These are phyloP conservation scores for Dispira simplex DNA, from an alignment of 192 early-diverging fungal species.

Conservation along the genomic window DNA sequence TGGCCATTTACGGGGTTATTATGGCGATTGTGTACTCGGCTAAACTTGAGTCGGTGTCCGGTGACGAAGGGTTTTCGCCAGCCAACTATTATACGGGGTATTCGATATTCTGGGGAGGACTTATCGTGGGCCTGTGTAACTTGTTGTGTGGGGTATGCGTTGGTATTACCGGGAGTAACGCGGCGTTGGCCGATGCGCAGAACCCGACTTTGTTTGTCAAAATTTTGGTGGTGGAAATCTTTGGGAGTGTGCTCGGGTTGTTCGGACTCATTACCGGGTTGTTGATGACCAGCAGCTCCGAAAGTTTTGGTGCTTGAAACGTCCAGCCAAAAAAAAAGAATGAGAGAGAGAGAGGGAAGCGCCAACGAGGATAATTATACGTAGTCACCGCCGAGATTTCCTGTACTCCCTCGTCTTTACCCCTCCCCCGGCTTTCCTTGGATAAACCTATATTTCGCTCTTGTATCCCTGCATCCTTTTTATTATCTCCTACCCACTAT, in stretches of 20 bases:
- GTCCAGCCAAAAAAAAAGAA: no score
- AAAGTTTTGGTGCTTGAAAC: not conserved
- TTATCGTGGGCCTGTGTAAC: conserved; percentile 90
- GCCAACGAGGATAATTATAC: no score
- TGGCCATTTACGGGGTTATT: conserved; percentile 97
- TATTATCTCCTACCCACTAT: no score
- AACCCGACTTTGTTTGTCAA: conserved; percentile 93
- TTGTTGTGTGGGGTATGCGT: conserved; percentile 87
- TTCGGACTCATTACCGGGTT: conserved; percentile 95
- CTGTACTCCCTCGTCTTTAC: no score
- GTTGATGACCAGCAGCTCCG: conserved; percentile 28
- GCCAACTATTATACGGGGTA: conserved; percentile 77
- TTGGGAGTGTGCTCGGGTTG: conserved; percentile 87
- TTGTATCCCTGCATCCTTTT: no score
- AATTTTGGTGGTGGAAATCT: conserved; percentile 93
- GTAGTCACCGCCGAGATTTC: no score
- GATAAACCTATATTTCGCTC: no score
- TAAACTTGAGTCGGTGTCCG: conserved; percentile 48
- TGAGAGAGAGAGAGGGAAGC: no score
- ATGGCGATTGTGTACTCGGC: conserved; percentile 95
- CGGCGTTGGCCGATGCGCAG: conserved; percentile 91
- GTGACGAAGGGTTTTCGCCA: conserved; percentile 26
- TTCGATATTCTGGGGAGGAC: conserved; percentile 88
- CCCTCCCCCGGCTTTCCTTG: no score
- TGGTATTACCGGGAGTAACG: conserved; percentile 83